Evolutionary conservation across 2,329 filamentous ascomycete genomes (phyloP), one percentile per base, ranked within the genome.

Genomic region (Sclerotinia nivalis): DNA sequence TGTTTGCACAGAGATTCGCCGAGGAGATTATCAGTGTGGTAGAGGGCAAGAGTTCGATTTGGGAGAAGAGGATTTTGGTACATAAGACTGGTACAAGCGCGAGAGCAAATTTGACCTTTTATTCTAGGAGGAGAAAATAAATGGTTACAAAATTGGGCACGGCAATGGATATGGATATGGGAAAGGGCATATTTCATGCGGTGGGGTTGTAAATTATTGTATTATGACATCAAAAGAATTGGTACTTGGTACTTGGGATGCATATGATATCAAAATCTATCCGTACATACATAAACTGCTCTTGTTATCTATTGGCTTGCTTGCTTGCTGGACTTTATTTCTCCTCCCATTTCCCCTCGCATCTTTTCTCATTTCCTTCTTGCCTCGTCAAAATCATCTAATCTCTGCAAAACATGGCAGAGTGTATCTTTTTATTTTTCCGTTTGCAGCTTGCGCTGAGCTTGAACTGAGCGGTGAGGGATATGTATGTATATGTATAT

Each of bases 1-100:
- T 89, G 80, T 91, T 97, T 77, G 90, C 93, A 15, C 85, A 90
- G 76, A 86, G 92, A 69, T 86, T 98, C 72, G 93, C 93, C 1
- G 90, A 95, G 78, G 95, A 97, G 85, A 83, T 98, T 71, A 86
- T 98, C 68, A 87, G 91, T 49, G 91, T 98, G 37, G 89, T 96
- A 13, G 94, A 98, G 84, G 96, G 96, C 45, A 87, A 87, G 76
- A 96, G 93, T 74, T 79, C 81, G 34, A 90, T 93, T 60, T 99
- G 96, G 96, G 93, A 97, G 55, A 90, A 88, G 84, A 86, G 96
- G 75, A 85, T 86, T 74, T 82, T 84, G 73, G 82, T 96, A 69
- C 96, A 99, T 82, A 96, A 93, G 86, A 81, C 90, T 75, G 93
- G 88, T 72, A 93, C 94, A 49, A 86, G 88, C 40, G 87, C 91